A percentile compares a stretch with the other conserved stretches of the same genome.
Evolutionary conservation across 73 alveolate genomes (phyloP).

Genomic region (Vitrella brassicaformis): DNA sequence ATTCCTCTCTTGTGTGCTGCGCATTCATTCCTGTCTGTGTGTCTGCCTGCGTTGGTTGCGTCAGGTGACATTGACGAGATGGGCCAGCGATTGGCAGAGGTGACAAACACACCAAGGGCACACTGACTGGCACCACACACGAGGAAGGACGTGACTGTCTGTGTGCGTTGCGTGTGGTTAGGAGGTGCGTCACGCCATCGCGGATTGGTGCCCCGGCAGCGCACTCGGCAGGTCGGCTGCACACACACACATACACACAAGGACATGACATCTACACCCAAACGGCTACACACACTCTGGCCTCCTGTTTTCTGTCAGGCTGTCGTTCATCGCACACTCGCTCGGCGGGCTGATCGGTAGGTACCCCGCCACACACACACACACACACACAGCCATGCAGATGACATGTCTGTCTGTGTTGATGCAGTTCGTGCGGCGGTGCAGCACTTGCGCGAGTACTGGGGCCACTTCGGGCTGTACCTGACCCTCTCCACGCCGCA

Average conservation of each 20-base stretch:
- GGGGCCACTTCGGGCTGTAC: slow-evolving; percentile 79
- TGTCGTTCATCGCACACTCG: slow-evolving; percentile 96
- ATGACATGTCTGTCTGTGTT: slow-evolving; percentile 74
- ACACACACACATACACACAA: neutral
- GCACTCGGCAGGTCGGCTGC: slow-evolving; percentile 20
- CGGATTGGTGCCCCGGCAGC: slow-evolving; percentile 46
- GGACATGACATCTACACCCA: neutral
- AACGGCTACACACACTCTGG: neutral
- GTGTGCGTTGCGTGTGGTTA: no score
- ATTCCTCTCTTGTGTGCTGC: neutral
- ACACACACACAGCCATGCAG: slow-evolving; percentile 1
- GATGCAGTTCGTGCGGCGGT: slow-evolving; percentile 81
- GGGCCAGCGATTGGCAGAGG: slow-evolving; percentile 95
- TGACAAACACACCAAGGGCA: neutral
- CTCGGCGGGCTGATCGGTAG: slow-evolving; percentile 73
- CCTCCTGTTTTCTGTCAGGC: slow-evolving; percentile 13
- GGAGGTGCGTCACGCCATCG: slow-evolving; percentile 31
- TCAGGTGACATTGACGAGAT: slow-evolving; percentile 87
- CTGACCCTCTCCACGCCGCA: slow-evolving; percentile 95
- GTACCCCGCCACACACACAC: neutral
- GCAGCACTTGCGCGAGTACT: slow-evolving; percentile 72
- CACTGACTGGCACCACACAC: no score
- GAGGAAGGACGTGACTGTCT: neutral
- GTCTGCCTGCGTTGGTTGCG: neutral
- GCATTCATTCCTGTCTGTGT: neutral